A percentile compares a stretch with the other conserved stretches of the same genome.
phyloP scores from a whole-genome alignment of 2,329 filamentous ascomycete species.

The Cladophialophora psammophila region DNA sequence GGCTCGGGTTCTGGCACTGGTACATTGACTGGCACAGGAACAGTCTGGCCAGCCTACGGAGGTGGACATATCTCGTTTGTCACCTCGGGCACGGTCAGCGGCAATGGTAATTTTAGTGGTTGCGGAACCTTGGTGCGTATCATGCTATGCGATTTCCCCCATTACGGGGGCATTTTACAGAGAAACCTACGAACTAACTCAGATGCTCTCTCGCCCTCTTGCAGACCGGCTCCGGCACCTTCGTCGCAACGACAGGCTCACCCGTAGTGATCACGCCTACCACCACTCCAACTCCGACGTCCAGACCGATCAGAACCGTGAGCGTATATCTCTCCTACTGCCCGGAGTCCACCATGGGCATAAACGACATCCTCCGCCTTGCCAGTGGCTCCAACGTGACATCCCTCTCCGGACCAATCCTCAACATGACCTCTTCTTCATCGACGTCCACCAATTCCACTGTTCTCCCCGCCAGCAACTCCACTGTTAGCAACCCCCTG shows the following conservation, averaged over 20 bases:
- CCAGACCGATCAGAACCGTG: conserved; percentile 29
- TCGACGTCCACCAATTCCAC: conserved; percentile 4
- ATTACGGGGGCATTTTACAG: too few species aligned
- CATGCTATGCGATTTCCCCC: background rate
- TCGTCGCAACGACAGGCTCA: conserved; percentile 33
- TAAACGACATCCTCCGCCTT: background rate
- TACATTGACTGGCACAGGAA: conserved; percentile 36
- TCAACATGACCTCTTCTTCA: conserved; percentile 1
- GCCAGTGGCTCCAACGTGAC: conserved; percentile 9
- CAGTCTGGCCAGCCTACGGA: conserved; percentile 33
- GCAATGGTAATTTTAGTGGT: conserved; percentile 35
- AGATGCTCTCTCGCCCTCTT: background rate
- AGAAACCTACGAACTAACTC: too few species aligned
- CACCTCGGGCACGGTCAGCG: conserved; percentile 33
- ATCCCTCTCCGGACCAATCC: background rate
- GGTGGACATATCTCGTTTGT: conserved; percentile 32
- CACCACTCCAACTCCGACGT: conserved; percentile 22
- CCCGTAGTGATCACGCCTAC: conserved; percentile 24
- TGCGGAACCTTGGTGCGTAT: conserved; percentile 36
- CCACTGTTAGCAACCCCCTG: conserved; percentile 24
- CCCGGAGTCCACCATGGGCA: conserved; percentile 11
- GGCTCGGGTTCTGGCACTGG: conserved; percentile 36
- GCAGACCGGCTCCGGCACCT: conserved; percentile 36
- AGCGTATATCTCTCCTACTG: conserved; percentile 37
- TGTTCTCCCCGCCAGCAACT: background rate